These are phyloP conservation scores for Lumnitzera racemosa DNA, from an alignment of 345 rosid species.

Conservation along the genomic window DNA sequence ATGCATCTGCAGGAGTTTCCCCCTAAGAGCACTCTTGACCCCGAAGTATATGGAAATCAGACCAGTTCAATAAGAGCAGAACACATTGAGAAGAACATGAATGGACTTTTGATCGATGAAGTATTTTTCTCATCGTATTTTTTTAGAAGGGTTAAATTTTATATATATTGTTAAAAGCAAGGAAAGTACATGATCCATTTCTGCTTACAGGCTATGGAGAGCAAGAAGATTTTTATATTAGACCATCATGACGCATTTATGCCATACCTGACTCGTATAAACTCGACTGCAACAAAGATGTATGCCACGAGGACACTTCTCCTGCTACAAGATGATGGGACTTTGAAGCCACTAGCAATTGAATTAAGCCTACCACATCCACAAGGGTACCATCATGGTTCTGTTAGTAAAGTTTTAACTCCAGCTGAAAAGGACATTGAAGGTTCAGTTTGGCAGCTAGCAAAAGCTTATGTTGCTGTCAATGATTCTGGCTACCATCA, in stretches of 20 bases:
- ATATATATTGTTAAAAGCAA: too few species aligned
- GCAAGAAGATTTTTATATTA: slow-evolving; percentile 48
- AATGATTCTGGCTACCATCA: slow-evolving; percentile 84
- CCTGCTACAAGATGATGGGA: slow-evolving; percentile 51
- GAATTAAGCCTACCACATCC: slow-evolving; percentile 78
- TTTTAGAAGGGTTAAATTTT: slow-evolving; percentile 38
- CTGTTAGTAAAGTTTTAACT: slow-evolving; percentile 54
- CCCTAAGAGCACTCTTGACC: too few species aligned
- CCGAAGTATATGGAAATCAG: too few species aligned
- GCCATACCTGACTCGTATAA: slow-evolving; percentile 52
- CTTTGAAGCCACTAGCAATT: slow-evolving; percentile 63
- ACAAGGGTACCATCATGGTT: slow-evolving; percentile 55
- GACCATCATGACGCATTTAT: slow-evolving; percentile 68
- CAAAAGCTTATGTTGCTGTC: slow-evolving; percentile 73
- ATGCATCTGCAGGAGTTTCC: neutral
- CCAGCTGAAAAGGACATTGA: slow-evolving; percentile 49
- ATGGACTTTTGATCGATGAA: too few species aligned
- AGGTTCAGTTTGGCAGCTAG: slow-evolving; percentile 70
- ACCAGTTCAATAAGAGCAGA: too few species aligned
- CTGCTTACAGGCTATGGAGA: slow-evolving; percentile 38
- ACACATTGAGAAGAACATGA: too few species aligned
- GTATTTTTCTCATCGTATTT: slow-evolving; percentile 12
- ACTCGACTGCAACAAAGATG: slow-evolving; percentile 69
- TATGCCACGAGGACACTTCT: slow-evolving; percentile 68
- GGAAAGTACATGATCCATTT: neutral